Evolutionary conservation across 345 rosid genomes (phyloP), one percentile per base, ranked within the genome.

Genomic region (Hibiscus tridactylites): DNA sequence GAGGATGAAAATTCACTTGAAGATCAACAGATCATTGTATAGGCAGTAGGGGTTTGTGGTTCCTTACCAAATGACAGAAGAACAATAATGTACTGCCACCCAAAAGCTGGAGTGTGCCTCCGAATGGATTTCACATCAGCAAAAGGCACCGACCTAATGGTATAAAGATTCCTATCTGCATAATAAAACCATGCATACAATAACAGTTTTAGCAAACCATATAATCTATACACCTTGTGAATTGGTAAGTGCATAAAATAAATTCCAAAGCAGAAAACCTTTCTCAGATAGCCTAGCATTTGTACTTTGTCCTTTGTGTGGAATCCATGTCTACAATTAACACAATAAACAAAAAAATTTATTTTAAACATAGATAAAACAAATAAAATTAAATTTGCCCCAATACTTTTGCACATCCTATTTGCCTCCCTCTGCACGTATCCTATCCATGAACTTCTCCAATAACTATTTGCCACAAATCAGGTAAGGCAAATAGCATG

Each of bases 71-170:
- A 85, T 71, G 98, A 87, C 79, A 89, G 75, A 66, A 96, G 95
- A 63, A 91, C 83, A 61, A 96, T 96, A 16, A 92, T 84, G 81
- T 87, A 92, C 81, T 92, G 99, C 98, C 99, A 96, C 63, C 97
- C 99, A n/a, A 96, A 67, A 69, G 97, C 81, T 15, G 98, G 99
- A 71, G 91, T 86, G 70, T 91, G 96, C 61, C 97, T 81, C 42
- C 86, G 81, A 72, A 96, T 91, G 29, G 97, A 91, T 77, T 91
- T 82, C 67, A 96, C 91, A 2, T 96, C 98, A 0, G 87, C 64
- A 78, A 92, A 87, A 11, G 96, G 90, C 78, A 89, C 84, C 13
- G 89, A 90, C 60, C 83, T 87, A 76, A 96, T 91, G 17, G 99
- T 59, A 80, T 96, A 92, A 39, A 96, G 91, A 79, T 78, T 91